Conservation (phyloP, 106 monocot genomes). For the Platanthera zijinensis region DNA sequence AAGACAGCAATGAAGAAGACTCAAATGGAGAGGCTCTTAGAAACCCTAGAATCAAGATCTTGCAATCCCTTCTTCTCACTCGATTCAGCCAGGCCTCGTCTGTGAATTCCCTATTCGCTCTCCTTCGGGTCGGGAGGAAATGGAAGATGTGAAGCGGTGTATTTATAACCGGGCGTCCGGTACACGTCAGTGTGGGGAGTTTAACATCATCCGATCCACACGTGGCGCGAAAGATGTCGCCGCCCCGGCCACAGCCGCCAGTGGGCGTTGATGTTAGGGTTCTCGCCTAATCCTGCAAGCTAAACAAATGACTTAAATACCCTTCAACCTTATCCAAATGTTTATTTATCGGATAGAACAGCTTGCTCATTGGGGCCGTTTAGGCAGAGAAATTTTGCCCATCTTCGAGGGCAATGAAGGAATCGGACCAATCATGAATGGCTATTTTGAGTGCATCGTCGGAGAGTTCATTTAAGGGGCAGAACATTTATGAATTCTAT, state of each 20-base stretch:
- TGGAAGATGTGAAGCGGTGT: neutral
- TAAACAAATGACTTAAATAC: neutral
- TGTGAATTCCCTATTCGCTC: neutral
- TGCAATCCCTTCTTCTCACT: neutral
- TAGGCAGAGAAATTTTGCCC: too few species aligned
- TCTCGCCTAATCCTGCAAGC: neutral
- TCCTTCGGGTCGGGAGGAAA: neutral
- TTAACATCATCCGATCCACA: neutral
- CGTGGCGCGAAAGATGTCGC: constrained; percentile 3
- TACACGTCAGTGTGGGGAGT: constrained; percentile 9
- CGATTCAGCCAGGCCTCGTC: neutral
- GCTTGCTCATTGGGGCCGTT: too few species aligned
- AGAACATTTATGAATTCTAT: too few species aligned
- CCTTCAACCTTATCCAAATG: constrained; percentile 5
- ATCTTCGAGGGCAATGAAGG: too few species aligned
- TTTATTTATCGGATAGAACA: neutral
- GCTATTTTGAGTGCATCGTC: too few species aligned
- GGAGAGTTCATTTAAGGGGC: too few species aligned
- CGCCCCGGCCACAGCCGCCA: neutral
- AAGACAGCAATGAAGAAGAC: neutral
- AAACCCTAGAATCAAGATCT: neutral
- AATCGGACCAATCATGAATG: too few species aligned
- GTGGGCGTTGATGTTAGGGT: neutral
- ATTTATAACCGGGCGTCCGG: constrained; percentile 6
- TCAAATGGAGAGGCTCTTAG: neutral